Evolutionary conservation across 169 alveolate genomes (phyloP), one percentile per base, ranked within the genome.

Genomic region (Babesia ovata): DNA sequence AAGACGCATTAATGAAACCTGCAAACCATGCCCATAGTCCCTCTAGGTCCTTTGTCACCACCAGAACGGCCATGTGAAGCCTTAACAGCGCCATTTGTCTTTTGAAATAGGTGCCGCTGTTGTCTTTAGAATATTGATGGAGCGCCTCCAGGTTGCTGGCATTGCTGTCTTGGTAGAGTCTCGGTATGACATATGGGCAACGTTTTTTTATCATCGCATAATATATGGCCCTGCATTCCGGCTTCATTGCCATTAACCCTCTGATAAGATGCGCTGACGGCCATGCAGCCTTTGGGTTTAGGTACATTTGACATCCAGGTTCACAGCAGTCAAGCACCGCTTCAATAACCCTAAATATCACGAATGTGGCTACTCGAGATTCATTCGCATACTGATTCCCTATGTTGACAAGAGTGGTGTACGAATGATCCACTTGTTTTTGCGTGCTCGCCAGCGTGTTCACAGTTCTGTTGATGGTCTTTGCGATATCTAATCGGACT

Each of bases 201-300:
- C 65, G 21, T 2, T 45, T 21, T 22, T 66, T 54, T 24, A 58
- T 26, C 59, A 21, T 8, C 26, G 73, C 11, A 39, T 12, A 66
- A 33, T 76, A 76, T 22, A 66, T 69, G 28, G 44, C 71, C 26
- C 60, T 21, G 63, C 57, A 33, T 13, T 48, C 26, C 4, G 48
- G 26, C 10, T 46, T 29, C 28, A 76, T 12, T 7, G 74, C 24
- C 53, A 56, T 22, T 22, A 66, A 0, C 3, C 78, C 79, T 1
- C 86, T 74, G 22, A 76, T 22, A 6, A 82, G 65, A 12, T 73
- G 79, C 26, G 89, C 72, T 16, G 67, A 82, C n/a, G 89, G 73
- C 89, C 89, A 82, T 2, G 61, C 89, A 11, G 89, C 53, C 63
- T 73, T 82, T 13, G 76, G 76, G 50, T 82, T 82, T 60, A 82